Conservation (phyloP, 2,329 filamentous ascomycete genomes). For the Colletotrichum gloeosporioides region DNA sequence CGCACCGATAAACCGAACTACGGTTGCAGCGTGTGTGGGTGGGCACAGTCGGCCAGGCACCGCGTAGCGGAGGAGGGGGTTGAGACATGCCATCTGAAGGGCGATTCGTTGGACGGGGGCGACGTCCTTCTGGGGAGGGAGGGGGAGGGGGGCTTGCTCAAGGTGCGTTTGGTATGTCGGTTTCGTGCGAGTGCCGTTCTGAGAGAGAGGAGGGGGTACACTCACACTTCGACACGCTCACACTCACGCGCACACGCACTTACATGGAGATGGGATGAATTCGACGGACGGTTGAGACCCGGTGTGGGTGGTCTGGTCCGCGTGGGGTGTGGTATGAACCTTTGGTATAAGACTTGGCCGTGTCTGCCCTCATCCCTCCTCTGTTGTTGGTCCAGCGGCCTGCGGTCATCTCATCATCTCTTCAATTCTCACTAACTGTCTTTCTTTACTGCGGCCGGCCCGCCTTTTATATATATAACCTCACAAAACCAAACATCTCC, state of each 20-base stretch:
- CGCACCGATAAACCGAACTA: not conserved
- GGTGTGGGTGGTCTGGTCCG: not conserved
- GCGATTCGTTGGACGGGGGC: conserved; percentile 9
- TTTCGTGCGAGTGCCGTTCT: conserved; percentile 19
- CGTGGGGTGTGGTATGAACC: conserved; percentile 7
- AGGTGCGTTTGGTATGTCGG: conserved; percentile 17
- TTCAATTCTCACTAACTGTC: not conserved
- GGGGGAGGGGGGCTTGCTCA: not conserved
- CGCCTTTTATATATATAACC: conserved; percentile 1
- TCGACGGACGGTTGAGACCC: not conserved
- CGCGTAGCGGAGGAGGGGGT: not conserved
- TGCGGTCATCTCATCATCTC: conserved; percentile 17
- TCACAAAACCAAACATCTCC: not conserved
- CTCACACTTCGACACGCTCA: not conserved
- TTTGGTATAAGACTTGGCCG: conserved; percentile 21
- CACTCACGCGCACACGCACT: not conserved
- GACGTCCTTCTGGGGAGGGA: not conserved
- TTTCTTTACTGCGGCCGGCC: conserved; percentile 20
- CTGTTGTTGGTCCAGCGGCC: not conserved
- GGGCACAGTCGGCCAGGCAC: not conserved
- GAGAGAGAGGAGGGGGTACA: not conserved
- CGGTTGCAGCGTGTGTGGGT: not conserved
- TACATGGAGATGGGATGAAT: conserved; percentile 8
- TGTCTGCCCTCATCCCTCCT: not conserved
- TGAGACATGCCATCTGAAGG: conserved; percentile 22